Conservation (phyloP, 1,284 basidiomycete species). For the Tilletiopsis washingtonensis region DNA sequence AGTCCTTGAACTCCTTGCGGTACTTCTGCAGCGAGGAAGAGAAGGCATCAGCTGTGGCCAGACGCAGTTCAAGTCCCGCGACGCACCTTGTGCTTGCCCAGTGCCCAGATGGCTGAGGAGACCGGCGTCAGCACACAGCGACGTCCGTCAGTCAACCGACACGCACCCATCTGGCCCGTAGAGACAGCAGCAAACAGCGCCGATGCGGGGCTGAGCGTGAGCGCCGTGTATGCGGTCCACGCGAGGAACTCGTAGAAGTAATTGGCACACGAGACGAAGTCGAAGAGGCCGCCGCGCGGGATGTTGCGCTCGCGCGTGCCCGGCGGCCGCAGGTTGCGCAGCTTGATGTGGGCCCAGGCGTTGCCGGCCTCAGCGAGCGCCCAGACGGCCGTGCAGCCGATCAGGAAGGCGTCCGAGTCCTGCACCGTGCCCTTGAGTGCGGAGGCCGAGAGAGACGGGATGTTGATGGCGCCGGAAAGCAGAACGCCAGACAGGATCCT, state of each 20-base stretch:
- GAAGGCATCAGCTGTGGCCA: background rate
- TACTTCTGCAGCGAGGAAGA: slow-evolving; percentile 54
- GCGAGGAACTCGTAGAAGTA: slow-evolving; percentile 81
- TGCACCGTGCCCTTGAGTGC: slow-evolving; percentile 62
- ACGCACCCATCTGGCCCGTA: too few species aligned
- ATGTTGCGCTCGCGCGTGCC: slow-evolving; percentile 73
- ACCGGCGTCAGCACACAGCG: slow-evolving; percentile 64
- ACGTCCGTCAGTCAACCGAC: too few species aligned
- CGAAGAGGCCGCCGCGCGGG: slow-evolving; percentile 72
- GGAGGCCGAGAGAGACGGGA: slow-evolving; percentile 59
- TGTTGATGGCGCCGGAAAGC: slow-evolving; percentile 22
- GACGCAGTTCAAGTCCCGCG: background rate
- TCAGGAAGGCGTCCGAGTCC: slow-evolving; percentile 63
- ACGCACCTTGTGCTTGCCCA: slow-evolving; percentile 67
- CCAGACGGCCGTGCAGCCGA: slow-evolving; percentile 63
- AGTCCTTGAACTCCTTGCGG: slow-evolving; percentile 83
- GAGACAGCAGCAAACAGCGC: slow-evolving; percentile 68
- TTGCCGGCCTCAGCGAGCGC: slow-evolving; percentile 78
- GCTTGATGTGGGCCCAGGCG: slow-evolving; percentile 69
- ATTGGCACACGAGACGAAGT: slow-evolving; percentile 78
- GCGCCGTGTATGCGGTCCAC: slow-evolving; percentile 65
- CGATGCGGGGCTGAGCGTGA: slow-evolving; percentile 62
- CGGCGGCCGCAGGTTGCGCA: slow-evolving; percentile 72
- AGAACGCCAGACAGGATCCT: slow-evolving; percentile 63
- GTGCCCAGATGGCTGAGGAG: slow-evolving; percentile 70